phyloP scores from a whole-genome alignment of 805 yeast species.

The Metschnikowia peoriensis region DNA sequence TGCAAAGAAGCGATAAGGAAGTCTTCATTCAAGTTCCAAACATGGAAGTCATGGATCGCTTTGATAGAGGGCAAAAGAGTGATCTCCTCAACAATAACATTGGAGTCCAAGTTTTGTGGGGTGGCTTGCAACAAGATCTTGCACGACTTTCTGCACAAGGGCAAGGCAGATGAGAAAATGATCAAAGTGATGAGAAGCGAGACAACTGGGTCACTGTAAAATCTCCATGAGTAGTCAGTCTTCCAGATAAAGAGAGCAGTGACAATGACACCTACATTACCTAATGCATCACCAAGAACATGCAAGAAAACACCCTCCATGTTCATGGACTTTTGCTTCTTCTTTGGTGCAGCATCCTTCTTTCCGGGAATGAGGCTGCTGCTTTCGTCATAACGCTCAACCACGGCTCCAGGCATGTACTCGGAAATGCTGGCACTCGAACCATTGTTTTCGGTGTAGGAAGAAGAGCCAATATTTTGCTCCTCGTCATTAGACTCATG shows the following conservation, averaged over 20 bases:
- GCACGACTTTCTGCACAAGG: constrained; percentile 82
- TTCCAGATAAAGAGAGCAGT: constrained; percentile 94
- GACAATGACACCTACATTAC: constrained; percentile 87
- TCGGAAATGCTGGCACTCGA: constrained; percentile 31
- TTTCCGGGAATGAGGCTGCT: constrained; percentile 29
- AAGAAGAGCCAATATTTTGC: constrained; percentile 6
- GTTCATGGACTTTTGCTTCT: constrained; percentile 65
- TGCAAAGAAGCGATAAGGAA: constrained; percentile 86
- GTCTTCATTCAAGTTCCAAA: constrained; percentile 92
- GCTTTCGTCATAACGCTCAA: constrained; percentile 39
- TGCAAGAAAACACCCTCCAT: constrained; percentile 97
- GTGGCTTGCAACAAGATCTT: constrained; percentile 90
- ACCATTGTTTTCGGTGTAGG: constrained; percentile 18
- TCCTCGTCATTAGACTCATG: constrained; percentile 32
- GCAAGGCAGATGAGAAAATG: constrained; percentile 88
- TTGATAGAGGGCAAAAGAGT: constrained; percentile 66
- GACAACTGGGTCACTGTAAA: constrained; percentile 79
- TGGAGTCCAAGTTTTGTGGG: constrained; percentile 78
- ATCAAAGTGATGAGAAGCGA: constrained; percentile 84
- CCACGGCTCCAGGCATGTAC: constrained; percentile 49
- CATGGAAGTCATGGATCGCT: constrained; percentile 92
- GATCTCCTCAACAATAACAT: constrained; percentile 68
- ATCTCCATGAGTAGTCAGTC: constrained; percentile 86
- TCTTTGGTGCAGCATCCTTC: constrained; percentile 14
- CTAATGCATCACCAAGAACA: constrained; percentile 94